A percentile compares a stretch with the other conserved stretches of the same genome.
These are phyloP conservation scores for Kurtzmaniella natalensis DNA, from an alignment of 1,139 yeast species.

Conservation along the genomic window DNA sequence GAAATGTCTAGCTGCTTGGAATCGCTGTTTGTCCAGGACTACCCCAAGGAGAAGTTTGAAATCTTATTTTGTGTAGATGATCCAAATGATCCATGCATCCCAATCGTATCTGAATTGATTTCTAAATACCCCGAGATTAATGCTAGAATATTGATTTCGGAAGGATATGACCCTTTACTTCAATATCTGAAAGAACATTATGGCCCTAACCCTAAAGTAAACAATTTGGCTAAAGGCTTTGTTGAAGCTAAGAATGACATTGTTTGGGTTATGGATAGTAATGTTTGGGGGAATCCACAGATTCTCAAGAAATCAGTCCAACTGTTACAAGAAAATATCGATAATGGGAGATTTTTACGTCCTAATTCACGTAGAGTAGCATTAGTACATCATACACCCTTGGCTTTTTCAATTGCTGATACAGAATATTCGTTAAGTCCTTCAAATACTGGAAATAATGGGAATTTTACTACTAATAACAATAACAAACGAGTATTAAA, in stretches of 20 bases:
- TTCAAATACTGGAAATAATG: slow-evolving; percentile 3
- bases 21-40: slow-evolving; percentile 65
- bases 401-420: slow-evolving; percentile 45
- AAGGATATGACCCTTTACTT: slow-evolving; percentile 23
- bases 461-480: not conserved
- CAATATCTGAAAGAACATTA: slow-evolving; percentile 38
- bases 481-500: slow-evolving; percentile 15
- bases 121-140: slow-evolving; percentile 54
- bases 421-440: slow-evolving; percentile 20
- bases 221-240: slow-evolving; percentile 79
- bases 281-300: slow-evolving; percentile 73
- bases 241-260: slow-evolving; percentile 63
- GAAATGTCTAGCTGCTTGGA: slow-evolving; percentile 66
- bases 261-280: slow-evolving; percentile 85
- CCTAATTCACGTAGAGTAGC: slow-evolving; percentile 41
- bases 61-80: slow-evolving; percentile 73
- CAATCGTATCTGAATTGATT: slow-evolving; percentile 49
- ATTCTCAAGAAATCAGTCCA: slow-evolving; percentile 64
- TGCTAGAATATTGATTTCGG: slow-evolving; percentile 53
- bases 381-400: slow-evolving; percentile 77
- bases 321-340: slow-evolving; percentile 43
- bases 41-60: slow-evolving; percentile 58
- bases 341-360: slow-evolving; percentile 40
- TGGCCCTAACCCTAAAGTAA: slow-evolving; percentile 90
- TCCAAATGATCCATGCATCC: slow-evolving; percentile 59